phyloP scores from a whole-genome alignment of 306 rosid genomes.

The Quercus mongolica region DNA sequence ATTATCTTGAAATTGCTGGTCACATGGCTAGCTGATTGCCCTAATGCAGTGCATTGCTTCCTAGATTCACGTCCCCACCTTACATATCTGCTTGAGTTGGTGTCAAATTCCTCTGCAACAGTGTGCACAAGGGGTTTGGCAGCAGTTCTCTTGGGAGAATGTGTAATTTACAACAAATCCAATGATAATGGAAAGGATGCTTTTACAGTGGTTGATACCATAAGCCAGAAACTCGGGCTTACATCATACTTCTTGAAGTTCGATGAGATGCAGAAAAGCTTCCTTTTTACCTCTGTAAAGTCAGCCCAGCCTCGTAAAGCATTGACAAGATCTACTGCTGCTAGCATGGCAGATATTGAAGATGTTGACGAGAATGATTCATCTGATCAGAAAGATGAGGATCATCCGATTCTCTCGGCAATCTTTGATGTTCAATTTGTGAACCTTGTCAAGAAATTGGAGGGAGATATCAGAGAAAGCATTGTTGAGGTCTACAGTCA shows the following conservation, averaged over 20 bases:
- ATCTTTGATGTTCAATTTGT: constrained; percentile 68
- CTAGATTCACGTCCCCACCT: constrained; percentile 91
- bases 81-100: constrained; percentile 82
- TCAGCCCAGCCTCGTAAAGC: constrained; percentile 48
- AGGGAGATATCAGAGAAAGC: constrained; percentile 70
- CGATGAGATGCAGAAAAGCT: constrained; percentile 80
- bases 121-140: constrained; percentile 76
- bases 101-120: constrained; percentile 65
- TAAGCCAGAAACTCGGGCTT: constrained; percentile 89
- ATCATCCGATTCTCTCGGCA: constrained; percentile 74
- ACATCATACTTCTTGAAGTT: constrained; percentile 76
- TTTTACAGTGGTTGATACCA: constrained; percentile 67
- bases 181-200: constrained; percentile 66
- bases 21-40: constrained; percentile 83
- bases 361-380: constrained; percentile 51
- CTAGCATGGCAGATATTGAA: constrained; percentile 81
- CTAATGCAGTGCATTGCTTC: constrained; percentile 81
- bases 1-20: constrained; percentile 76
- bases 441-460: constrained; percentile 54
- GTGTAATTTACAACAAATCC: constrained; percentile 82
- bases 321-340: constrained; percentile 76
- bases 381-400: constrained; percentile 51
- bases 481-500: constrained; percentile 77
- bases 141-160: constrained; percentile 86
- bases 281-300: constrained; percentile 47